Base-by-base conservation (phyloP, 257 asterid species). In the Linderniella brevidens region DNA sequence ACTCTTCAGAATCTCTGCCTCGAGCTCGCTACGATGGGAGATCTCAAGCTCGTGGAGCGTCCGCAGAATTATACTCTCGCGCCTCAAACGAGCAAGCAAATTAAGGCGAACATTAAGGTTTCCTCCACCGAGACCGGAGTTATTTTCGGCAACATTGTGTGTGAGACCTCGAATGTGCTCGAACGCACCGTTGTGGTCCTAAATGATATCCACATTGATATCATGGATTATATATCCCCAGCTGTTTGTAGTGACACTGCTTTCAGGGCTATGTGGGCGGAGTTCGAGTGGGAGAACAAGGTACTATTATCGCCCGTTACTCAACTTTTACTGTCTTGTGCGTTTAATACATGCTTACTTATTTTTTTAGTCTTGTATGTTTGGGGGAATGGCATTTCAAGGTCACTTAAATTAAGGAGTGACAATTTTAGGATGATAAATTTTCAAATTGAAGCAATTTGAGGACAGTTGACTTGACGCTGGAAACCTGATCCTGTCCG, bases 251-350 rank as follows among this genome's bases (percentile, higher is more conserved):
- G 76, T 49, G 99, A 85, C 70, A 70, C 83, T 71, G 92, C 96
- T 43, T 90, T 90, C 63, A 73, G 96, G 64, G 65, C 96, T 57
- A 85, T 85, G 96, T 90, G 99, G 99, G 93, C 96, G 45, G 99
- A 90, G 68, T 90, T 90, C 63, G 99, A 90, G 72, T 90, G 99
- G 99, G 99, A 90, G 65, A 90, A 90, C 71, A 90, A 90, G 99
- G 99, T 90, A 77, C 32, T 25, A n/a, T n/a, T n/a, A 25, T 6
- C 32, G 32, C 32, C 32, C 6, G 4, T 25, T 25, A 25, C n/a
- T n/a, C n/a, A n/a, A n/a, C n/a, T n/a, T n/a, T n/a, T n/a, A n/a
- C n/a, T n/a, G n/a, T n/a, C n/a, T n/a, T 25, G 32, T 25, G 32
- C 6, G 32, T 25, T 25, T 25, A 25, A n/a, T n/a, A n/a, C n/a